Evolutionary conservation across 208 protist species (phyloP).

Genomic region (Trypanosoma caninum): DNA sequence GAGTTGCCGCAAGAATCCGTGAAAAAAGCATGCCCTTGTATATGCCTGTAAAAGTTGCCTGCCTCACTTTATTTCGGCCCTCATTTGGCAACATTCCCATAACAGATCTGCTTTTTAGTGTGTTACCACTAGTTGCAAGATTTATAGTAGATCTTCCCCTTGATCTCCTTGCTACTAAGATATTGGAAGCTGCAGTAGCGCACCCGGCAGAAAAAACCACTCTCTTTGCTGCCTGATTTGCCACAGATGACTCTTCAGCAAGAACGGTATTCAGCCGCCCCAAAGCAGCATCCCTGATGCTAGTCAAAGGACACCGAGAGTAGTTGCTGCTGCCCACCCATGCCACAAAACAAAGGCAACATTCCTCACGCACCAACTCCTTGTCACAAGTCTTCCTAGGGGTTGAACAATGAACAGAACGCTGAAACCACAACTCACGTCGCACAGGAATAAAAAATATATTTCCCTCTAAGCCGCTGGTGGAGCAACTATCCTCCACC

Average conservation of each 20-base stretch:
- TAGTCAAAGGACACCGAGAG: constrained; percentile 12
- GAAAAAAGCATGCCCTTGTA: constrained; percentile 15
- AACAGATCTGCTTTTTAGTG: too few species aligned
- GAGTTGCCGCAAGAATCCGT: constrained; percentile 6
- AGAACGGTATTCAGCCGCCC: neutral
- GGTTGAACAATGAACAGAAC: too few species aligned
- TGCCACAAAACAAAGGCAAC: constrained; percentile 7
- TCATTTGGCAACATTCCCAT: neutral
- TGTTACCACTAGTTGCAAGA: too few species aligned
- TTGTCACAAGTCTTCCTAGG: too few species aligned
- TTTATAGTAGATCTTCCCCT: too few species aligned
- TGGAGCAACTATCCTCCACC: constrained; percentile 3
- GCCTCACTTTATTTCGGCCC: neutral
- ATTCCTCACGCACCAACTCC: neutral
- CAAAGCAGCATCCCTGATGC: neutral
- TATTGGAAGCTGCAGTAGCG: too few species aligned
- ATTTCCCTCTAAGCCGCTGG: neutral
- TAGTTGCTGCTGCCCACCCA: constrained; percentile 17
- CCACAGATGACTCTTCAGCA: neutral
- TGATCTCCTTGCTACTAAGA: neutral
- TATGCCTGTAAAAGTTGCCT: neutral
- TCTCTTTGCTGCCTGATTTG: neutral
- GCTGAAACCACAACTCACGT: neutral
- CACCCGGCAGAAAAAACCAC: neutral
- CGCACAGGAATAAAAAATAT: constrained; percentile 21